Percentiles rank a stretch among this genome's conserved stretches.
phyloP scores from a whole-genome alignment of 768 basidiomycete genomes.

The Rhizopogon roseolus region DNA sequence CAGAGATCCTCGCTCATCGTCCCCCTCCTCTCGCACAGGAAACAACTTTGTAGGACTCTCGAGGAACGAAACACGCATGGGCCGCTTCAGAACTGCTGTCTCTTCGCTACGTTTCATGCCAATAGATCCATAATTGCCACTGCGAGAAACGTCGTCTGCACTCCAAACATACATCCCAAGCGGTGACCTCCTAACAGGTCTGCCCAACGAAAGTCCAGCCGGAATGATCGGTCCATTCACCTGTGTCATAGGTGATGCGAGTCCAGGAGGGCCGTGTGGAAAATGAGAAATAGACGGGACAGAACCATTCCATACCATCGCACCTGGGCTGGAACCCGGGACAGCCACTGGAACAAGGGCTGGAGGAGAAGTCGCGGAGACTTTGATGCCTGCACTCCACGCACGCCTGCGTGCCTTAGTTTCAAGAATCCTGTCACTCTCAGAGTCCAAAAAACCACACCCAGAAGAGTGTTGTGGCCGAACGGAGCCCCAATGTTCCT shows the following conservation, averaged over 20 bases:
- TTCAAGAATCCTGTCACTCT: slow-evolving; percentile 39
- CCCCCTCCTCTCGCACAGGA: slow-evolving; percentile 25
- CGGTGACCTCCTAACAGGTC: slow-evolving; percentile 47
- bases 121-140: slow-evolving; percentile 14
- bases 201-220: slow-evolving; percentile 41
- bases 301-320: slow-evolving; percentile 15
- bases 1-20: slow-evolving; percentile 28
- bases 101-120: slow-evolving; percentile 9
- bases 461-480: slow-evolving; percentile 9
- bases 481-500: slow-evolving; percentile 36
- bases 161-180: slow-evolving; percentile 38
- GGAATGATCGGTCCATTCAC: slow-evolving; percentile 20
- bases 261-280: slow-evolving; percentile 16
- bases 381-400: slow-evolving; percentile 54
- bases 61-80: slow-evolving; percentile 11
- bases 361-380: slow-evolving; percentile 15
- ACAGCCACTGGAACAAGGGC: neutral
- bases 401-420: slow-evolving; percentile 58
- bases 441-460: slow-evolving; percentile 11
- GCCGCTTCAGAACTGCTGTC: slow-evolving; percentile 10
- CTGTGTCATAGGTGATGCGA: slow-evolving; percentile 3
- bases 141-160: slow-evolving; percentile 25
- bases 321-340: neutral
- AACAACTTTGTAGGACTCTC: slow-evolving; percentile 18
- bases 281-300: neutral